Evolutionary conservation across 1,284 basidiomycete species (phyloP), one percentile per base, ranked within the genome.

Genomic region (Boletus subluridellus): DNA sequence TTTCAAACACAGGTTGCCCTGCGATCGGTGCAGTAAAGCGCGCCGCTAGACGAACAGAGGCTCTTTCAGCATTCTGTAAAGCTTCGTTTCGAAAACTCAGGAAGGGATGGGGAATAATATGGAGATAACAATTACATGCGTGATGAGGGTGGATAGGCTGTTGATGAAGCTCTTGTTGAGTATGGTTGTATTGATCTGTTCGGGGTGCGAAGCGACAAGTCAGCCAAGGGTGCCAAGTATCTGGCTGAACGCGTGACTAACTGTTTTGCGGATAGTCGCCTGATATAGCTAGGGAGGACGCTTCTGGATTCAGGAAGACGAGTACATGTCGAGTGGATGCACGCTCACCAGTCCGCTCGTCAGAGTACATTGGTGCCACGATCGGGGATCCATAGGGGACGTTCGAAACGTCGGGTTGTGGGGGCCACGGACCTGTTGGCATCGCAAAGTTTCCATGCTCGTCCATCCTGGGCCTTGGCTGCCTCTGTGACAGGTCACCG

Each of bases 11-110:
- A n/a, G 73, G 72, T 35, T 74, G 69, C 5, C 73, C 73, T 10
- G 71, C 59, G n/a, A 70, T 69, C 21, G 73, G 68, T 30, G 70
- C 67, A 21, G 75, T 70, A 44, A 74, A 80, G 51, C 84, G 83
- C 32, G 82, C 81, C 54, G 77, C 78, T 65, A 86, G 65, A 65
- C 83, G 83, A 71, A 83, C 67, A 67, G 83, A 84, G 60, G 77
- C 80, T 60, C 83, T 74, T 68, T 86, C 79, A 68, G 76, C 65
- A 53, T 65, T 60, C 74, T 84, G 82, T 72, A 77, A 83, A 63
- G 71, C 79, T 80, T 74, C 10, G 41, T 57, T 59, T 54, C 48
- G 48, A 62, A 45, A 38, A 58, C 62, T 72, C 59, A 68, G 66
- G 65, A 64, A 59, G 28, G 56, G 42, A 61, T 49, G 58, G 50